phyloP scores from a whole-genome alignment of 805 yeast genomes.

The Cyberlindnera amylophila region DNA sequence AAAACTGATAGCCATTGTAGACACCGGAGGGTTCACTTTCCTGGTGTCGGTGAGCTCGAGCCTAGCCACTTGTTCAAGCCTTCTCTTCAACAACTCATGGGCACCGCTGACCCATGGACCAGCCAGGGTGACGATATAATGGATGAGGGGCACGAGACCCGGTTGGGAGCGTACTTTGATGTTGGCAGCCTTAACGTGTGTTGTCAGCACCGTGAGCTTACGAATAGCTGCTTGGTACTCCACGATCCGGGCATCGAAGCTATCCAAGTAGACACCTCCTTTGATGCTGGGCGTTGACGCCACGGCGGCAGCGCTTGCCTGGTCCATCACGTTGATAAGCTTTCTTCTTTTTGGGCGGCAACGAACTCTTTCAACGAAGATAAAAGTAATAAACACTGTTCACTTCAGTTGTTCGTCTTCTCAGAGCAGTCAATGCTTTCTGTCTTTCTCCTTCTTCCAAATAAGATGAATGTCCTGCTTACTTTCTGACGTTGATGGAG shows the following conservation, averaged over 20 bases:
- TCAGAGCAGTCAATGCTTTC: too few relatives aligned
- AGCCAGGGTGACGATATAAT: slow-evolving; percentile 10
- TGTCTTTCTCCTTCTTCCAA: too few relatives aligned
- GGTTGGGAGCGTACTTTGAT: slow-evolving; percentile 16
- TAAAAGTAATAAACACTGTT: too few relatives aligned
- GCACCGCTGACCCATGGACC: slow-evolving; percentile 17
- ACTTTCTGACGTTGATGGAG: not conserved
- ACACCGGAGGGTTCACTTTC: slow-evolving; percentile 10
- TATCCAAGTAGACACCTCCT: slow-evolving; percentile 36
- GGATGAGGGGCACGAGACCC: slow-evolving; percentile 16
- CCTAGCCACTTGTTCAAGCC: slow-evolving; percentile 10
- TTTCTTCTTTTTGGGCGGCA: not conserved
- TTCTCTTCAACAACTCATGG: slow-evolving; percentile 13
- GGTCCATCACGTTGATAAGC: slow-evolving; percentile 5
- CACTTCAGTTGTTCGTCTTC: too few relatives aligned
- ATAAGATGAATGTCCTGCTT: too few relatives aligned
- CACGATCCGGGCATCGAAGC: slow-evolving; percentile 52
- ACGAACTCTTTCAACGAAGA: too few relatives aligned
- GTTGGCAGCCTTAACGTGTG: slow-evolving; percentile 29
- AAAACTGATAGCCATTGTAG: slow-evolving; percentile 19
- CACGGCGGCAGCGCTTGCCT: slow-evolving; percentile 17
- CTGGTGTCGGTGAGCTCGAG: slow-evolving; percentile 8
- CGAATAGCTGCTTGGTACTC: slow-evolving; percentile 54
- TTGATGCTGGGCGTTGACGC: slow-evolving; percentile 30
- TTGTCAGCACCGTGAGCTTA: slow-evolving; percentile 39